A percentile compares a stretch with the other conserved stretches of the same genome.
phyloP scores from a whole-genome alignment of 164 flowering plant species.

The Echeveria elegans region DNA sequence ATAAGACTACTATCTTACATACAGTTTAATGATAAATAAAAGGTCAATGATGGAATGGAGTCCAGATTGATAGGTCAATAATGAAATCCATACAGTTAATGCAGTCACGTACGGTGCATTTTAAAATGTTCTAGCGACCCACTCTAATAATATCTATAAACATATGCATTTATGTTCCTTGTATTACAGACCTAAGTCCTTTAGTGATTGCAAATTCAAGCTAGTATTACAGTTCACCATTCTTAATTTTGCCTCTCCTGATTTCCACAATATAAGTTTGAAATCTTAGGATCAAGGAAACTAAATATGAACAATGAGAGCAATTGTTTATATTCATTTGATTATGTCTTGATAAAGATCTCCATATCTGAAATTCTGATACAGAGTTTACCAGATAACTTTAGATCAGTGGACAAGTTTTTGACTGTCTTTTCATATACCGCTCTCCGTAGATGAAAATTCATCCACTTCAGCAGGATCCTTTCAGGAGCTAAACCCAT shows the following conservation, averaged over 20 bases:
- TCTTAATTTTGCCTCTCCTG: neutral
- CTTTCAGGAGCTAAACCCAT: conserved; percentile 70
- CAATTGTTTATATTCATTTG: neutral
- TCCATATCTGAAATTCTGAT: neutral
- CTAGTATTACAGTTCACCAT: neutral
- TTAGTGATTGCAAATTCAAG: neutral
- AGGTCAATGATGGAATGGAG: conserved; percentile 29
- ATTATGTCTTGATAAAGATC: neutral
- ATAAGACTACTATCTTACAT: too few relatives aligned
- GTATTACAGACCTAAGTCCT: neutral
- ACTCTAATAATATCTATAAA: neutral
- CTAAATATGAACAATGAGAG: neutral
- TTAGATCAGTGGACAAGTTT: conserved; percentile 4
- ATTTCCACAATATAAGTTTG: neutral
- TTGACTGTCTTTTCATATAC: conserved; percentile 4
- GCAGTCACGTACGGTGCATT: neutral
- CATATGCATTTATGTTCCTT: neutral
- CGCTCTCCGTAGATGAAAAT: conserved; percentile 14
- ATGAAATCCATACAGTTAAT: neutral
- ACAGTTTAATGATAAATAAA: too few relatives aligned
- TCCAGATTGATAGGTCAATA: neutral
- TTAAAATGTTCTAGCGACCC: neutral
- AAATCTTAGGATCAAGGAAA: neutral
- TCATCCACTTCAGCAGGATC: conserved; percentile 74
- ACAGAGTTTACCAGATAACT: neutral